Evolutionary conservation across 2,329 filamentous ascomycete species (phyloP), one percentile per base, ranked within the genome.

Genomic region (Neoascochyta sp.): DNA sequence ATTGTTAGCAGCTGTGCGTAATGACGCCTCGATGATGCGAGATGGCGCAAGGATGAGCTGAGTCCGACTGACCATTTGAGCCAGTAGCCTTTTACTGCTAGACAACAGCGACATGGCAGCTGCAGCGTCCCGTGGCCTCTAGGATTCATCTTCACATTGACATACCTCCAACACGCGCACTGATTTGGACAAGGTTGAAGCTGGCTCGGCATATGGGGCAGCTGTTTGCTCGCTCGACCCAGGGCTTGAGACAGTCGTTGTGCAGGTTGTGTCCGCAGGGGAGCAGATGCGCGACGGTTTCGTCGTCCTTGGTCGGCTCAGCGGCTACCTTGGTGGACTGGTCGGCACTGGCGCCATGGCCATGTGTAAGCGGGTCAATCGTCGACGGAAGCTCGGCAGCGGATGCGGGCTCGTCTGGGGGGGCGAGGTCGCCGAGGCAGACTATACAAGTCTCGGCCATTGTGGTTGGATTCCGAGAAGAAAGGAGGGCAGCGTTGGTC

Each of bases 161-260:
- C 53, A 50, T 76, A 92, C 87, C 86, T 72, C 86, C 84, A 54
- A 88, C 68, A 47, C 75, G 78, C 56, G 84, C 79, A 63, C 83
- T 83, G 40, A 98, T 80, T 60, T 92, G 80, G 46, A 98, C 89
- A 51, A 83, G 69, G 65, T 96, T 90, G 70, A 98, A 96, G 43
- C 76, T 80, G 52, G 86, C 84, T 48, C 92, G 85, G 67, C 92
- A 98, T 63, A 98, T 95, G 24, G 92, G 92, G 64, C 92, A 98
- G 60, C 89, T 95, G 66, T 96, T 98, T 43, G 92, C 90, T 63
- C 93, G 84, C 66, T 93, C 86, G 24, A 90, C 87, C 92, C 92
- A 98, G 49, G 88, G 86, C 51, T 84, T 83, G 48, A 98, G 75
- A 64, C 92, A 98, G 29, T 83, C 80, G 68, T 98, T 83, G 68